Evolutionary conservation across 768 basidiomycete genomes (phyloP).

Genomic region (Lactarius trivialis): DNA sequence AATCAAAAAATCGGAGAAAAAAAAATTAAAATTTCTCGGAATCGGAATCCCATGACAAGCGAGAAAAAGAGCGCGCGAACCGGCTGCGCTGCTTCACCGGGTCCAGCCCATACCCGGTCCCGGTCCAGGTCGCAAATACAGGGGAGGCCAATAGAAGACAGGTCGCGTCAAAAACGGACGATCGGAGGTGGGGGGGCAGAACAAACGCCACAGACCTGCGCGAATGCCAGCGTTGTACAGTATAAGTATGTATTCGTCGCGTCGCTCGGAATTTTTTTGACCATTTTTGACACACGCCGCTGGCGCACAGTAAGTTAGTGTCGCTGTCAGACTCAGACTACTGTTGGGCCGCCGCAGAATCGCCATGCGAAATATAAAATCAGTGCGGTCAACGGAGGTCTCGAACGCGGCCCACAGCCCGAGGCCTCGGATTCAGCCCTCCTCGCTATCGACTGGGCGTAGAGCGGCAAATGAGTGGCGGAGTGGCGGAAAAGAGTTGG

Average conservation of each 20-base stretch:
- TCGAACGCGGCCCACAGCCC: background rate
- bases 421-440: background rate
- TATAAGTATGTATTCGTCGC: background rate
- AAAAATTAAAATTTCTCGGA: background rate
- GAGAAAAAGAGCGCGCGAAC: background rate
- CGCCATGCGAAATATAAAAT: background rate
- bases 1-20: background rate
- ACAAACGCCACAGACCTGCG: background rate
- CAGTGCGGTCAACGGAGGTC: background rate
- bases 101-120: background rate
- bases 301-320: background rate
- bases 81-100: background rate
- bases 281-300: background rate
- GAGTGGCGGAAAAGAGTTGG: background rate
- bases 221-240: background rate
- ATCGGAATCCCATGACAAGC: background rate
- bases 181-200: background rate
- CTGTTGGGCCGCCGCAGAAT: background rate
- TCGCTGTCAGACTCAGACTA: background rate
- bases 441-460: background rate
- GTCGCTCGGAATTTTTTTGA: background rate
- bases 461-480: background rate
- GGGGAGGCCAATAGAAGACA: background rate
- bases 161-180: background rate
- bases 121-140: background rate